Base-by-base conservation (phyloP, 2,329 filamentous ascomycete genomes). In the Graphilbum sp. region DNA sequence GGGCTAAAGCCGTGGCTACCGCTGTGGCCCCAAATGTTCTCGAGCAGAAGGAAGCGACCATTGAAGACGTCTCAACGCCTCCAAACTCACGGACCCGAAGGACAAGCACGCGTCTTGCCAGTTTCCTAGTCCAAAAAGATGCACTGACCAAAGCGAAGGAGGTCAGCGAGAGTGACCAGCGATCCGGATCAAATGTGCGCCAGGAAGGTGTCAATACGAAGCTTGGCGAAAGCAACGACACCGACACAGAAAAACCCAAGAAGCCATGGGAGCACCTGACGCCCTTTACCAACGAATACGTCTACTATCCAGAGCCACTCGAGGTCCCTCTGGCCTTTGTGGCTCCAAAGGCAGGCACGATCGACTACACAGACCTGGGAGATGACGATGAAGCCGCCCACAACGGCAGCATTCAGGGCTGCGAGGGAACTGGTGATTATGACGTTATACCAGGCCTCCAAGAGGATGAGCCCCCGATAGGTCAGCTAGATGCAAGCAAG, bases 231-330 rank as follows among this genome's bases (percentile, higher is more conserved):
- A 32, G 15, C 10, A 32, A n/a, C 16, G 31, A 15, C 27, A 12
- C 8, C 11, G 13, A 15, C 10, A n/a, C 8, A n/a, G 8, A 29
- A 9, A 15, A 16, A n/a, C 33, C 25, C n/a, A n/a, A 19, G 12
- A 29, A 37, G 36, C 42, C 43, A 1, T 48, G 47, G 45, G 41
- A 45, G 15, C 21, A 23, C 1, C 36, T 49, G 9, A 45, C 44
- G 13, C 46, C 47, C 2, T 49, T 45, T 24, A 34, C 41, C 17
- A 16, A 30, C 13, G 45, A 41, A 15, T 10, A 13, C 18, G 15
- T 40, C 7, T 38, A 34, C 19, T 48, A 46, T 19, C 47, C 47
- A 1, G 46, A 49, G 37, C 39, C 42, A 32, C 41, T 44, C n/a
- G 38, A 43, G 34, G 37, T 41, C 21, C 40, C 41, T 5, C 32